Percentiles rank a stretch among this genome's conserved stretches.
phyloP scores from a whole-genome alignment of 768 basidiomycete species.

The Coprinopsis cinerea region DNA sequence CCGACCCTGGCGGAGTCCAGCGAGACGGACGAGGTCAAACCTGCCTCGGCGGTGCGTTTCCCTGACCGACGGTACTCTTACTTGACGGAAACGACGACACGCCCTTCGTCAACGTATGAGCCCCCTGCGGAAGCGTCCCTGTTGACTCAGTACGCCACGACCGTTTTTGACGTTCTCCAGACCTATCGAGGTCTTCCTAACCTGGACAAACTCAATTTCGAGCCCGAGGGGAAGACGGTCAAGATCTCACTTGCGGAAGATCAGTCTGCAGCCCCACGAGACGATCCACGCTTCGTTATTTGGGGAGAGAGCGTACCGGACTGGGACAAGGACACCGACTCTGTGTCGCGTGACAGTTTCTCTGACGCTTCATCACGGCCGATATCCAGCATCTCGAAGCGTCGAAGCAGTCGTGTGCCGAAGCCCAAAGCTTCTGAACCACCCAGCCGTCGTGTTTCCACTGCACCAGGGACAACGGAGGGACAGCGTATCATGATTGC shows the following conservation, averaged over 20 bases:
- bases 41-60: slow-evolving; percentile 26
- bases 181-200: slow-evolving; percentile 73
- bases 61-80: slow-evolving; percentile 5
- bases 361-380: slow-evolving; percentile 25
- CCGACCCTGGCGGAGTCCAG: slow-evolving; percentile 10
- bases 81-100: slow-evolving; percentile 2
- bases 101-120: slow-evolving; percentile 9
- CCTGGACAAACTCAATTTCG: slow-evolving; percentile 58
- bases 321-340: slow-evolving; percentile 27
- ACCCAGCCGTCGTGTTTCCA: slow-evolving; percentile 18
- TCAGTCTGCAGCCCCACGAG: slow-evolving; percentile 65
- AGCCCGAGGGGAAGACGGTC: slow-evolving; percentile 55
- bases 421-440: slow-evolving; percentile 28
- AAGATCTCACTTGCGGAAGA: slow-evolving; percentile 64
- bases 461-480: slow-evolving; percentile 9
- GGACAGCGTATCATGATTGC: slow-evolving; percentile 62
- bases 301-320: slow-evolving; percentile 62
- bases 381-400: slow-evolving; percentile 29
- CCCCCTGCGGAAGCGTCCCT: slow-evolving; percentile 25
- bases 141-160: slow-evolving; percentile 62
- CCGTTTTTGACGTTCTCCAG: slow-evolving; percentile 77
- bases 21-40: slow-evolving; percentile 16
- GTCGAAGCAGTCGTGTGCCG: slow-evolving; percentile 27
- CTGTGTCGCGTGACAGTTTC: slow-evolving; percentile 29
- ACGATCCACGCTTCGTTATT: slow-evolving; percentile 88